phyloP scores from a whole-genome alignment of 441 rosid genomes.

The Aleurites moluccanus region DNA sequence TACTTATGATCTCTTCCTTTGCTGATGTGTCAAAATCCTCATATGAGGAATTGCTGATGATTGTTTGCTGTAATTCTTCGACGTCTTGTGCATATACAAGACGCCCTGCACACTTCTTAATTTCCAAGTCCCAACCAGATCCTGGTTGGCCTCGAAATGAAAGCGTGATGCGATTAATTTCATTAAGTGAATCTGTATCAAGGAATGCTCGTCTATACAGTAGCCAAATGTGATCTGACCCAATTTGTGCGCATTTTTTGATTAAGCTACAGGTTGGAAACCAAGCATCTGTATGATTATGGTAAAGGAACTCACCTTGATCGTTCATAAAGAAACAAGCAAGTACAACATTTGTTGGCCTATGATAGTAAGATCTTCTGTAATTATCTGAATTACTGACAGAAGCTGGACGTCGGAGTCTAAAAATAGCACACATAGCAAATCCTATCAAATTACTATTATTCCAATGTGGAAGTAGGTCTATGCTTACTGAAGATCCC shows the following conservation, averaged over 20 bases:
- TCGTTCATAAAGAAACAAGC: conserved; percentile 1
- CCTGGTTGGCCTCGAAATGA: neutral
- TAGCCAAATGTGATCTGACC: conserved; percentile 15
- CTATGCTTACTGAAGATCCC: neutral
- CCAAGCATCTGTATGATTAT: neutral
- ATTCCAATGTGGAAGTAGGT: neutral
- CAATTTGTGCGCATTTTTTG: neutral
- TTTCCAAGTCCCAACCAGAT: neutral
- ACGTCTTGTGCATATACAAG: conserved; percentile 6
- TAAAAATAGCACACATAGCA: conserved; percentile 9
- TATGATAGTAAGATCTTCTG: neutral
- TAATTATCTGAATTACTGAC: neutral
- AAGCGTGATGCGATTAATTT: neutral
- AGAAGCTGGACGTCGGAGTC: neutral
- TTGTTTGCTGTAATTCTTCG: neutral
- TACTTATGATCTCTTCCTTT: neutral
- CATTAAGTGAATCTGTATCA: neutral
- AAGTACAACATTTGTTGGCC: neutral
- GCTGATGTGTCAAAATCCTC: neutral
- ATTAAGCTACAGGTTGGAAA: neutral
- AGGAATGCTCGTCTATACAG: neutral
- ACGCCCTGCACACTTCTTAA: neutral
- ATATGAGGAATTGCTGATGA: neutral
- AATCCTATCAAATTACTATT: neutral
- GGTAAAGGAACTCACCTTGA: neutral